These are phyloP conservation scores for Solanum pennellii DNA, from an alignment of 257 asterid species.

Conservation along the genomic window DNA sequence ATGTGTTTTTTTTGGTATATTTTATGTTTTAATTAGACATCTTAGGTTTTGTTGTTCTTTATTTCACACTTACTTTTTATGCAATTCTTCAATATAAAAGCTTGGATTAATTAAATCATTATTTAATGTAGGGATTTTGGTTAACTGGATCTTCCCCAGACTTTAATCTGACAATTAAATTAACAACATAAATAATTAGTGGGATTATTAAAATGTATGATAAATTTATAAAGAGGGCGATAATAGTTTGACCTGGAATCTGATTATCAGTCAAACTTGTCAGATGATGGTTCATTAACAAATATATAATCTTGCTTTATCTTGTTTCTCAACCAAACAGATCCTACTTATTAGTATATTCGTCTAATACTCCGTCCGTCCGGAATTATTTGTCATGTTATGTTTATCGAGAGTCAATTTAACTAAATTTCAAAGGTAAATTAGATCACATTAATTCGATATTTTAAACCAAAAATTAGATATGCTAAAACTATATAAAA, in stretches of 20 bases:
- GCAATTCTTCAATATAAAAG: not conserved
- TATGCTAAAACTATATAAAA: too few relatives aligned
- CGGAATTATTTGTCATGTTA: too few relatives aligned
- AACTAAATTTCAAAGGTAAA: too few relatives aligned
- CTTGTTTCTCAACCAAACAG: not conserved
- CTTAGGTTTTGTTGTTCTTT: not conserved
- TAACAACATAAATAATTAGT: not conserved
- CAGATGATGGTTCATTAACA: not conserved
- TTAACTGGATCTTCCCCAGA: not conserved
- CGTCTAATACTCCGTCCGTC: not conserved
- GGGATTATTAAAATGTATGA: not conserved
- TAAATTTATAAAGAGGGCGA: not conserved
- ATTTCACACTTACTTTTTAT: not conserved
- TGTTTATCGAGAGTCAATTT: rapidly evolving
- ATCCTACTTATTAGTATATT: not conserved
- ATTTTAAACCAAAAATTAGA: too few relatives aligned
- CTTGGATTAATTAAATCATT: not conserved
- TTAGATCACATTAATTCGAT: too few relatives aligned
- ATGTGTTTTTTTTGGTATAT: not conserved
- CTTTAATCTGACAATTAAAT: not conserved
- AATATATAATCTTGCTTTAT: not conserved
- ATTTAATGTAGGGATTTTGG: not conserved
- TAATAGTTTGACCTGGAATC: not conserved
- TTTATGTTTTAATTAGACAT: not conserved
- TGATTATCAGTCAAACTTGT: not conserved